phyloP scores from a whole-genome alignment of 1,139 yeast species.

The Hansenula lynferdii region DNA sequence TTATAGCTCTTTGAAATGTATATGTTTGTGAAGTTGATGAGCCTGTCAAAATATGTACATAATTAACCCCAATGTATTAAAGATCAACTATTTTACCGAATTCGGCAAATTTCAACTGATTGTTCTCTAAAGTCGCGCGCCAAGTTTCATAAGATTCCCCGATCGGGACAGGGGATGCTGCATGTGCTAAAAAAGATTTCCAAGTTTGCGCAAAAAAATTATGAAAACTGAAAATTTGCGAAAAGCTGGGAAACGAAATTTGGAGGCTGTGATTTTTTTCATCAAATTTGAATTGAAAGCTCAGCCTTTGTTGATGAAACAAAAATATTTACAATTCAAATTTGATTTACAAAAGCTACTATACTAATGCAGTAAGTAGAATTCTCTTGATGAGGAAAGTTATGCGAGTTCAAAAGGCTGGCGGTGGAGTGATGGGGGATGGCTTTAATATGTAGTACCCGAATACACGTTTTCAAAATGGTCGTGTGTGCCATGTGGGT shows the following conservation, averaged over 20 bases:
- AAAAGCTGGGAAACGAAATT: no score
- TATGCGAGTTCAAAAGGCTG: no score
- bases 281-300: neutral
- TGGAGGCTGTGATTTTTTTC: neutral
- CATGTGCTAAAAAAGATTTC: neutral
- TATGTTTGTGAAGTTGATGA: neutral
- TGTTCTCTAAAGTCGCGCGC: no score
- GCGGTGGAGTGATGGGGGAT: no score
- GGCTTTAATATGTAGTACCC: no score
- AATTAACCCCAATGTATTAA: neutral
- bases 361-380: no score
- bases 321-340: neutral
- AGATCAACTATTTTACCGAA: neutral
- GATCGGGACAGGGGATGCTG: neutral
- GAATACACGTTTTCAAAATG: no score
- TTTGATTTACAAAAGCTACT: constrained; percentile 1
- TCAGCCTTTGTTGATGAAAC: neutral
- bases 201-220: neutral
- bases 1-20: neutral
- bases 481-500: no score
- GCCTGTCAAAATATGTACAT: neutral
- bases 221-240: no score
- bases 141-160: no score
- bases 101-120: no score
- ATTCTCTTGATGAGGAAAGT: no score